Evolutionary conservation across 805 yeast genomes (phyloP).

Genomic region (Metschnikowia santaceciliae): DNA sequence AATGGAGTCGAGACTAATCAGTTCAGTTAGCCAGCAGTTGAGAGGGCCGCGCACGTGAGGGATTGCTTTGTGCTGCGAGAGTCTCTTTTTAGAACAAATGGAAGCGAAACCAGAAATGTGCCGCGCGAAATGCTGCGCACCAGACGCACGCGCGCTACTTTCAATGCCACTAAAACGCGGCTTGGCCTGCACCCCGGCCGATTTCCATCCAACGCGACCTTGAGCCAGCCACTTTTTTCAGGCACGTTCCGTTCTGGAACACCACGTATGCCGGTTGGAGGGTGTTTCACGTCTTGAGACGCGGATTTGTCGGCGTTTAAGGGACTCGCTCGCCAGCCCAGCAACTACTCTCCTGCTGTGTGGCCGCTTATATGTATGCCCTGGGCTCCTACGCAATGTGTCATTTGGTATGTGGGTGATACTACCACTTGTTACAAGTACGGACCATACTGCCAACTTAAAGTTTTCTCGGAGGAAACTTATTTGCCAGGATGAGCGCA

Average conservation of each 20-base stretch:
- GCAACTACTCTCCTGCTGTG: background rate
- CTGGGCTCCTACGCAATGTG: background rate
- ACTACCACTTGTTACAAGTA: background rate
- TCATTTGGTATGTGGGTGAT: background rate
- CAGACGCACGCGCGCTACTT: background rate
- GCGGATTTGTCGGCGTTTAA: background rate
- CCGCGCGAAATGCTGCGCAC: background rate
- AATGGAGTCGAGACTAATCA: background rate
- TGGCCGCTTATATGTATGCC: background rate
- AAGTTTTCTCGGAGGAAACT: too few relatives aligned
- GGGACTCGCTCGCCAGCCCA: background rate
- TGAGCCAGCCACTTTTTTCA: constrained; percentile 3
- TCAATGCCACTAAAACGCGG: background rate
- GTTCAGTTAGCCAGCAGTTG: constrained; percentile 2
- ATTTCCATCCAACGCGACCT: background rate
- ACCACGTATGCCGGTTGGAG: background rate
- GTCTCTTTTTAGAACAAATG: constrained; percentile 2
- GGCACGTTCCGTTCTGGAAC: constrained; percentile 3
- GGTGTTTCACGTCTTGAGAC: background rate
- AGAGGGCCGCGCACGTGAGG: constrained; percentile 1
- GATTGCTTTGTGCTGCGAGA: background rate
- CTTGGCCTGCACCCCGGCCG: constrained; percentile 2
- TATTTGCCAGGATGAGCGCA: too few relatives aligned
- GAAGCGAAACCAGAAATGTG: background rate
- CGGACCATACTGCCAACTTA: too few relatives aligned